These are phyloP conservation scores for Crithidia bombi DNA, from an alignment of 208 protist genomes.

Conservation along the genomic window DNA sequence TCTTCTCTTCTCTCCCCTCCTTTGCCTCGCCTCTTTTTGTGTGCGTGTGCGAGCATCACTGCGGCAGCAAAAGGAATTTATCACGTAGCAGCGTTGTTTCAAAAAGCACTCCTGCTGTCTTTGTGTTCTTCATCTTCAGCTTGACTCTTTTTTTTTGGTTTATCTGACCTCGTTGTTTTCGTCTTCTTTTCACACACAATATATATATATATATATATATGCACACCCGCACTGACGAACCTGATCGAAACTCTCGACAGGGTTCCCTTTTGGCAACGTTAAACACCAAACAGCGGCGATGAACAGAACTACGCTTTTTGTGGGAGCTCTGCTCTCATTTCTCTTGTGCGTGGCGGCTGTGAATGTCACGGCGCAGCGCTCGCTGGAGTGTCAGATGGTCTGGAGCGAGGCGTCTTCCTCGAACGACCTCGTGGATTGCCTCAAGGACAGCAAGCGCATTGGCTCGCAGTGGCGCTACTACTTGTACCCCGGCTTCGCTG, in stretches of 20 bases:
- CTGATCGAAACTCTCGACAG: no score
- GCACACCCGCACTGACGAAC: background rate
- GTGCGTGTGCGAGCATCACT: no score
- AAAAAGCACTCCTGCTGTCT: no score
- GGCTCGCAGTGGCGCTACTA: slow-evolving; percentile 61
- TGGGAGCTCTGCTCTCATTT: slow-evolving; percentile 33
- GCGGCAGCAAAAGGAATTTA: no score
- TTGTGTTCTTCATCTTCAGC: background rate
- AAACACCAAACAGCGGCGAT: slow-evolving; percentile 4
- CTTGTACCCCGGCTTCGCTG: slow-evolving; percentile 54
- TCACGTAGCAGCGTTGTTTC: no score
- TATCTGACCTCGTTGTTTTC: background rate
- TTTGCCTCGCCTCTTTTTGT: no score
- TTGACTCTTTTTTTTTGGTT: slow-evolving; percentile 1
- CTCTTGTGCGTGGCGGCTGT: slow-evolving; percentile 37
- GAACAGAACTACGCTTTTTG: slow-evolving; percentile 13
- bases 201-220: background rate
- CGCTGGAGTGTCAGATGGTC: slow-evolving; percentile 76
- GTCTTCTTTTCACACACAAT: no score
- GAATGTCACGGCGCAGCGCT: slow-evolving; percentile 40
- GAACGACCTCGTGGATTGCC: slow-evolving; percentile 68
- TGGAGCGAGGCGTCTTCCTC: slow-evolving; percentile 57
- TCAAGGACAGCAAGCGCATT: slow-evolving; percentile 54
- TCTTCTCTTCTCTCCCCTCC: no score
- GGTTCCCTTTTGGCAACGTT: no score